phyloP scores from a whole-genome alignment of 495 filamentous ascomycete genomes.

The Penicillium bovifimosum region DNA sequence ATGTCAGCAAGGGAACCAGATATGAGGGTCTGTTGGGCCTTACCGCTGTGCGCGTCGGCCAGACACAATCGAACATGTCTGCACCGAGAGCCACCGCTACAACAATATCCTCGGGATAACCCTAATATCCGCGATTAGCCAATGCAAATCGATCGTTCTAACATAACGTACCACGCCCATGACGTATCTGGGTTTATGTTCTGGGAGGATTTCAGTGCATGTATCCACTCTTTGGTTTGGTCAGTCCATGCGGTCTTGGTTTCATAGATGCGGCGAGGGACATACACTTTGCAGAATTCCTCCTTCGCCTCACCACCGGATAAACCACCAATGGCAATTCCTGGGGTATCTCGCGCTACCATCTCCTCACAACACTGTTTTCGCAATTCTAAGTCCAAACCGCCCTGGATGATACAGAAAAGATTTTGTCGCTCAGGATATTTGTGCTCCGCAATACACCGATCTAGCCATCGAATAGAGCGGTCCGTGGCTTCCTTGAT shows the following conservation, averaged over 20 bases:
- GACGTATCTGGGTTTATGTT: constrained; percentile 90
- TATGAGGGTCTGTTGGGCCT: constrained; percentile 3
- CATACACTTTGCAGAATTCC: constrained; percentile 55
- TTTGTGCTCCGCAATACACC: constrained; percentile 87
- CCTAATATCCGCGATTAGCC: constrained; percentile 35
- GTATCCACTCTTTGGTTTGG: constrained; percentile 58
- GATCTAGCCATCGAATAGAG: constrained; percentile 96
- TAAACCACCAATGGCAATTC: constrained; percentile 92
- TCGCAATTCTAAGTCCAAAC: constrained; percentile 84
- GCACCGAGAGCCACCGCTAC: constrained; percentile 89
- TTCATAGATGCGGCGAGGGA: background rate
- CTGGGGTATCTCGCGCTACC: constrained; percentile 86
- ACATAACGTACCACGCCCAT: constrained; percentile 78
- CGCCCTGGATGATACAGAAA: constrained; percentile 99
- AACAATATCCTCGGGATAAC: constrained; percentile 91
- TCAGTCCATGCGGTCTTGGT: constrained; percentile 3
- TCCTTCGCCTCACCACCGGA: constrained; percentile 77
- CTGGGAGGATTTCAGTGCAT: constrained; percentile 79
- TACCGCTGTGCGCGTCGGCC: constrained; percentile 91
- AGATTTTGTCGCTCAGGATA: constrained; percentile 82
- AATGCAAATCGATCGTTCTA: background rate
- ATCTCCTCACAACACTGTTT: constrained; percentile 81
- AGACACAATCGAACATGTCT: constrained; percentile 99
- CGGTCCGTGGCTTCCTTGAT: constrained; percentile 95
- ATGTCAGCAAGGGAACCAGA: background rate